Evolutionary conservation across 1,284 basidiomycete species (phyloP), one percentile per base, ranked within the genome.

Genomic region (Ceratobasidium sp.): DNA sequence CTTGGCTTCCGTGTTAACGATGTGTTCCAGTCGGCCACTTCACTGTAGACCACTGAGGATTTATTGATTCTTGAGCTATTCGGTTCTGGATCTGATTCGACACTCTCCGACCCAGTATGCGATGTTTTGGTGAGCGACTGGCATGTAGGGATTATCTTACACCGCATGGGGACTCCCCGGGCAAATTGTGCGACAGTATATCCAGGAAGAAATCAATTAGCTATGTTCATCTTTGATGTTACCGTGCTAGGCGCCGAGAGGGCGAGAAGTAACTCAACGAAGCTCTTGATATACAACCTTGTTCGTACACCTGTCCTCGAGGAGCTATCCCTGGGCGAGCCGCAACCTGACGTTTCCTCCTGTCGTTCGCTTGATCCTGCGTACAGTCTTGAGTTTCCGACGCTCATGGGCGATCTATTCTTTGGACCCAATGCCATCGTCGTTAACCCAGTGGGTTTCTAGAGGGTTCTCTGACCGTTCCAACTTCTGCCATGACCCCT

Each of bases 61-160:
- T 23, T 71, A 46, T 38, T 71, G 3, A 5, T 71, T 23, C 40
- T 71, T 7, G 61, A 44, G n/a, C 38, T 71, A 28, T 17, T 20
- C 20, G 20, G 28, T 38, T 33, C 33, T 33, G 33, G 4, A 33
- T 33, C 1, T 33, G 23, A 33, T 17, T 9, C 9, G 17, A 33
- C 33, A 33, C 20, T 42, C 46, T 12, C 33, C 17, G 20, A 62
- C 33, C 38, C n/a, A 38, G 33, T 6, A 17, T 66, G n/a, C 44
- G 44, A 66, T 44, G 42, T 66, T 7, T 48, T 66, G 44, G 40
- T 23, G 7, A 10, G n/a, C 7, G 42, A 71, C 69, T 71, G 69
- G 69, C 52, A 17, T 20, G 12, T 15, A 6, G 69, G 69, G 28
- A n/a, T n/a, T 28, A 20, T 71, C 10, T 15, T 59, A 3, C 5